Conservation (phyloP, 768 basidiomycete species). For the Suillus fuscotomentosus region DNA sequence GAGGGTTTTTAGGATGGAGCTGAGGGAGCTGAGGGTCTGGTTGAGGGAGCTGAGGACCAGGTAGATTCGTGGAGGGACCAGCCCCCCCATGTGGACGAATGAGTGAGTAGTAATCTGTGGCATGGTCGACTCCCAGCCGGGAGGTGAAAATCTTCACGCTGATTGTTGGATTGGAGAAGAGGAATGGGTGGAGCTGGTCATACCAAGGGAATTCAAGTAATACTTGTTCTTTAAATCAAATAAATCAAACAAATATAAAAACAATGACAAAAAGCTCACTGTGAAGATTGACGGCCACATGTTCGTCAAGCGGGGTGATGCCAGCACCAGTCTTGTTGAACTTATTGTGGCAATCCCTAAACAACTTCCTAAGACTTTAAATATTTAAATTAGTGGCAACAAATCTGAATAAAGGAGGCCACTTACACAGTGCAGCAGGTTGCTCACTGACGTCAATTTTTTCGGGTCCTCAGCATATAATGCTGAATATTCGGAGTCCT, state of each 20-base stretch:
- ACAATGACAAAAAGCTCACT: neutral
- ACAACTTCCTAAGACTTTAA: neutral
- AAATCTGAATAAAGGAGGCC: neutral
- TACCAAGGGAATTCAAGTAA: neutral
- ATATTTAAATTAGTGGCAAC: neutral
- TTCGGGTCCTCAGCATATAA: neutral
- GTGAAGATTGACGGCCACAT: neutral
- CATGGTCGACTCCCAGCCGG: neutral
- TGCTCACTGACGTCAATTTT: neutral
- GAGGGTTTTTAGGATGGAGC: no score
- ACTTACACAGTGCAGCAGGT: neutral
- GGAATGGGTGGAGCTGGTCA: neutral
- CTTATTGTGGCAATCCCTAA: neutral
- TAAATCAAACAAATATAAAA: neutral
- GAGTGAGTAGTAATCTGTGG: neutral
- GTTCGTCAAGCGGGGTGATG: neutral
- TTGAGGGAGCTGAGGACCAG: no score
- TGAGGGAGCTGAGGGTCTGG: no score
- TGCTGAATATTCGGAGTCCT: neutral
- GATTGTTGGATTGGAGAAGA: neutral
- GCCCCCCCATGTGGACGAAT: neutral
- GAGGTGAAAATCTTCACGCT: neutral
- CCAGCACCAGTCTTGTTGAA: neutral
- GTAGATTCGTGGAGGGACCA: no score
- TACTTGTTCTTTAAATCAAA: neutral